Conservation (phyloP, 2,329 filamentous ascomycete species). For the Domatiomyces globalis region DNA sequence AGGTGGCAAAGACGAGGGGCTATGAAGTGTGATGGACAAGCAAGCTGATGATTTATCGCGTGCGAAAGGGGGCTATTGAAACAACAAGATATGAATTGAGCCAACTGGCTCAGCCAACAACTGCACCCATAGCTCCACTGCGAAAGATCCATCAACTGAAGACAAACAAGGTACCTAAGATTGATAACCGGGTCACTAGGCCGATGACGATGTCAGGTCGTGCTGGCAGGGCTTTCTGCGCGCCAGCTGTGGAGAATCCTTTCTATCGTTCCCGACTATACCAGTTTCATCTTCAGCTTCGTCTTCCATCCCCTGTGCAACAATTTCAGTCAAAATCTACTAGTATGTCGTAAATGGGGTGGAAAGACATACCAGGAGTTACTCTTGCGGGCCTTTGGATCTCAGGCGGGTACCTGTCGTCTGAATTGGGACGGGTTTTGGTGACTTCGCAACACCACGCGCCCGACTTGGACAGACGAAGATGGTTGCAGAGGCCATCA, state of each 20-base stretch:
- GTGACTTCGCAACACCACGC: background rate
- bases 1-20: too few relatives aligned
- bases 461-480: background rate
- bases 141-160: too few relatives aligned
- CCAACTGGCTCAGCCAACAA: background rate
- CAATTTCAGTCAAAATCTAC: background rate
- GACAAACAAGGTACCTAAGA: too few relatives aligned
- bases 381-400: background rate
- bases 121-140: too few relatives aligned
- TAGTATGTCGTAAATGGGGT: too few relatives aligned
- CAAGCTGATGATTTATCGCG: too few relatives aligned
- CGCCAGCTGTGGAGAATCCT: background rate
- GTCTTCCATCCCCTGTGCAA: background rate
- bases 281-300: background rate
- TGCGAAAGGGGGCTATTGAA: too few relatives aligned
- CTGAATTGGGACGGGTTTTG: background rate
- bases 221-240: background rate
- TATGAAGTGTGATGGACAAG: too few relatives aligned
- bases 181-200: too few relatives aligned
- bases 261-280: background rate
- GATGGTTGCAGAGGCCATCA: background rate
- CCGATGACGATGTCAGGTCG: too few relatives aligned
- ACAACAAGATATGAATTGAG: too few relatives aligned
- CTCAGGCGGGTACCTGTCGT: background rate
- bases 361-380: background rate